Evolutionary conservation across 148 eudicot genomes (phyloP).

Genomic region (Rhododendron ferrugineum): DNA sequence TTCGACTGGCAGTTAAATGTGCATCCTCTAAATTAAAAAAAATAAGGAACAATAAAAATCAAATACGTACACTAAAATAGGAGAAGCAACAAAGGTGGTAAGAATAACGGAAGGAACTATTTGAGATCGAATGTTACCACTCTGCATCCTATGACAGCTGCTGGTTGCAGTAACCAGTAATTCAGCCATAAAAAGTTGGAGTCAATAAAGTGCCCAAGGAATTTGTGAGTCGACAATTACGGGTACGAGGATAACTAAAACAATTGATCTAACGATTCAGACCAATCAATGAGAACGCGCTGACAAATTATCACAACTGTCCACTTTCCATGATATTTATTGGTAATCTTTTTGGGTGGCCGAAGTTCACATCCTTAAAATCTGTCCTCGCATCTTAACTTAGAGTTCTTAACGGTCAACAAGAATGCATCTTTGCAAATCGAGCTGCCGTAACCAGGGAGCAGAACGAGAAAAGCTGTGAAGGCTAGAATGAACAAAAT

Average conservation of each 20-base stretch:
- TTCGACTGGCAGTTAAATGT: background rate
- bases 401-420: background rate
- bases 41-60: background rate
- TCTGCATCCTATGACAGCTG: background rate
- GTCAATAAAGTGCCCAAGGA: background rate
- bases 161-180: background rate
- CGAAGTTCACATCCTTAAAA: background rate
- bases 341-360: background rate
- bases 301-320: background rate
- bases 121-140: background rate
- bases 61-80: background rate
- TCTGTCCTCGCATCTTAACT: background rate
- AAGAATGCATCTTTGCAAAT: background rate
- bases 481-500: background rate
- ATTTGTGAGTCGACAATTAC: background rate
- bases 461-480: background rate
- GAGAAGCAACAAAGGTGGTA: background rate
- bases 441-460: background rate
- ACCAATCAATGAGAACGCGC: background rate
- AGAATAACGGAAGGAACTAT: background rate
- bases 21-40: background rate
- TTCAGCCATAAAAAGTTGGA: conserved; percentile 4
- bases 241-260: background rate
- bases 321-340: background rate
- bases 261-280: background rate